A percentile compares a stretch with the other conserved stretches of the same genome.
These are phyloP conservation scores for Melocanna baccifera DNA, from an alignment of 176 grass and related monocot species.

Conservation along the genomic window DNA sequence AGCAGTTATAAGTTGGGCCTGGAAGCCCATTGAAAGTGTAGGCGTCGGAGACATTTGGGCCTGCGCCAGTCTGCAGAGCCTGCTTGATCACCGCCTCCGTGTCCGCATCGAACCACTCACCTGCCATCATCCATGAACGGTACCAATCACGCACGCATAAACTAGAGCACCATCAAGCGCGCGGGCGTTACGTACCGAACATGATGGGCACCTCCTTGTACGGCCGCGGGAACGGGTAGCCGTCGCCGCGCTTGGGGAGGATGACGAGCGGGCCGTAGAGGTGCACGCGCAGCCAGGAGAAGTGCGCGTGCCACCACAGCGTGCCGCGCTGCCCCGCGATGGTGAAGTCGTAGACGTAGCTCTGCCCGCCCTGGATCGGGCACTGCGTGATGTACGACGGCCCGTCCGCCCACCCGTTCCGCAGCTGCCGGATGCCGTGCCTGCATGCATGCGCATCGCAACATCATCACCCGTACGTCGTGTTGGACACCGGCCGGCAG, in stretches of 20 bases:
- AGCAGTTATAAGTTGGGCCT: constrained; percentile 72
- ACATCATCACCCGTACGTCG: background rate
- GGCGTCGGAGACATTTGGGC: constrained; percentile 62
- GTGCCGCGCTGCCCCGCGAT: constrained; percentile 64
- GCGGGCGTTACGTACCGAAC: constrained; percentile 41
- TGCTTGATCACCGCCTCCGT: constrained; percentile 61
- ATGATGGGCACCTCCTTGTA: constrained; percentile 67
- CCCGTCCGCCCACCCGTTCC: constrained; percentile 69
- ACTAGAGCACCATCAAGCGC: background rate
- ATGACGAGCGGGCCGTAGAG: constrained; percentile 71
- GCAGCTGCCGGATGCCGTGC: constrained; percentile 67
- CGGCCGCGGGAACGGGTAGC: constrained; percentile 67
- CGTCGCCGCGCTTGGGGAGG: constrained; percentile 46
- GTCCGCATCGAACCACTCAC: constrained; percentile 72
- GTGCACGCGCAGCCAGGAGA: constrained; percentile 71
- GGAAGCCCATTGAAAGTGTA: constrained; percentile 75
- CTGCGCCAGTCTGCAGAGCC: constrained; percentile 52
- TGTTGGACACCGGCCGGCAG: background rate
- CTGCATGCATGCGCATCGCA: background rate
- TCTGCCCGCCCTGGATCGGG: constrained; percentile 57
- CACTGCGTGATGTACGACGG: constrained; percentile 77
- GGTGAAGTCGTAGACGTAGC: constrained; percentile 59
- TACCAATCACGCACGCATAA: background rate
- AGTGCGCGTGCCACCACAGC: constrained; percentile 89
- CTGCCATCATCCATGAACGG: constrained; percentile 13